Percentiles rank a stretch among this genome's conserved stretches.
phyloP scores from a whole-genome alignment of 345 rosid genomes.

The Populus pruinosa region DNA sequence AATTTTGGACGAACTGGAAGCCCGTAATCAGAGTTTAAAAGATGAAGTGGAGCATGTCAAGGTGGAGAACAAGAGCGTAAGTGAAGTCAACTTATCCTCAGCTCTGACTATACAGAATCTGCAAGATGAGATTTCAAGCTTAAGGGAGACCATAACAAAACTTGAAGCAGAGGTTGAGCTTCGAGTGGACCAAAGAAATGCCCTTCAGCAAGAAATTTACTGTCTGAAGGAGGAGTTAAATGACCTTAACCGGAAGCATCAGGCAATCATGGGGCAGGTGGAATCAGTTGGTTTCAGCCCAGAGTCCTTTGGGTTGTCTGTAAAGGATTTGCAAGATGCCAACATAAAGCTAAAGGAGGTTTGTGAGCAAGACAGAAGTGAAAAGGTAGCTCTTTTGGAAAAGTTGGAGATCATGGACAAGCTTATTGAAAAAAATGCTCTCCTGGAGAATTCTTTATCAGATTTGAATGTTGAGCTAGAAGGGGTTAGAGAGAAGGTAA shows the following conservation, averaged over 20 bases:
- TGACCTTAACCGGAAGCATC: slow-evolving; percentile 64
- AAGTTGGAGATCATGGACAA: slow-evolving; percentile 77
- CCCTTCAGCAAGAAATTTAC: slow-evolving; percentile 96
- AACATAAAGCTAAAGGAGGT: slow-evolving; percentile 51
- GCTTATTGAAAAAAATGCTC: slow-evolving; percentile 67
- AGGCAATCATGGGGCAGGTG: slow-evolving; percentile 58
- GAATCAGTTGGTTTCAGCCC: slow-evolving; percentile 64
- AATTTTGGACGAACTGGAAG: slow-evolving; percentile 63
- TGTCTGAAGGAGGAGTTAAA: slow-evolving; percentile 91
- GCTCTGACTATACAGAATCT: slow-evolving; percentile 58
- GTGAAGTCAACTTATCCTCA: slow-evolving; percentile 65
- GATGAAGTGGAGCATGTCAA: slow-evolving; percentile 54
- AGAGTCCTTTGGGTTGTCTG: slow-evolving; percentile 55
- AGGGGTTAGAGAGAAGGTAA: slow-evolving; percentile 61
- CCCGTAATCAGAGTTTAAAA: slow-evolving; percentile 48
- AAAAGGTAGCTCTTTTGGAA: slow-evolving; percentile 54
- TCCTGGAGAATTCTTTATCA: slow-evolving; percentile 83
- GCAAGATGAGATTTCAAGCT: slow-evolving; percentile 62
- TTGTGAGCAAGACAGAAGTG: slow-evolving; percentile 47
- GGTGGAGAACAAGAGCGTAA: slow-evolving; percentile 55
- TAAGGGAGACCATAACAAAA: slow-evolving; percentile 65
- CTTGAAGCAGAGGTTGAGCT: slow-evolving; percentile 93
- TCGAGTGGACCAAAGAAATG: slow-evolving; percentile 84
- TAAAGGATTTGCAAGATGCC: slow-evolving; percentile 64
- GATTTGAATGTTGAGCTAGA: slow-evolving; percentile 84